Evolutionary conservation across 176 grass and related monocot genomes (phyloP), one percentile per base, ranked within the genome.

Genomic region (Eragrostis nindensis): DNA sequence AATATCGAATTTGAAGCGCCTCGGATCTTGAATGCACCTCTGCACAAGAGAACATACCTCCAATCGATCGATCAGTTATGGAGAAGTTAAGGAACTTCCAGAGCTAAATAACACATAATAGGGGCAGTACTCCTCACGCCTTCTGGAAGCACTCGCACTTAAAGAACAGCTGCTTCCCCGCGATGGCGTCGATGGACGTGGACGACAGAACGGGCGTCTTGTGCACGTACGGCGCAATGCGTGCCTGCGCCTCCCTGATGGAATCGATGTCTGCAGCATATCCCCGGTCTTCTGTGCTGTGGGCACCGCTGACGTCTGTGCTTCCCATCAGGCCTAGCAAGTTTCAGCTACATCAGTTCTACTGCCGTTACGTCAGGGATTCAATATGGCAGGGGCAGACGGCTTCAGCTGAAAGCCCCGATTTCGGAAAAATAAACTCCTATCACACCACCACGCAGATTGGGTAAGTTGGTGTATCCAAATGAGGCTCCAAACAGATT

Each of bases 81-180:
- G 11, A 81, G 8, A 27, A 42, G 50, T 54, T 48, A n/a, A 74
- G 29, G 63, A 12, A 66, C 71, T 50, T 67, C 38, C 7, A 40
- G 54, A 80, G 32, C 79, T 27, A 70, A 83, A 79, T 29, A 83
- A 13, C 36, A 52, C 21, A 68, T 53, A 6, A 4, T n/a, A n/a
- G 32, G 15, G 71, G 0, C 36, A 84, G 70, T 56, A 62, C n/a
- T 19, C 73, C 82, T 94, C 87, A 94, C 89, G 87, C 94, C 80
- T 94, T 94, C 87, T 94, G 94, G 90, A 97, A 94, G 87, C 94
- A 97, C 73, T 97, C 94, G 68, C 94, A 94, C 89, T 97, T 97
- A 9, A 97, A 97, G 82, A 92, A 94, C 72, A 97, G 72, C 61
- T 90, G 85, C 75, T 88, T 92, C 47, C 82, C 86, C 18, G 64